phyloP scores from a whole-genome alignment of 2,329 filamentous ascomycete species.

The Salinomyces thailandicus region DNA sequence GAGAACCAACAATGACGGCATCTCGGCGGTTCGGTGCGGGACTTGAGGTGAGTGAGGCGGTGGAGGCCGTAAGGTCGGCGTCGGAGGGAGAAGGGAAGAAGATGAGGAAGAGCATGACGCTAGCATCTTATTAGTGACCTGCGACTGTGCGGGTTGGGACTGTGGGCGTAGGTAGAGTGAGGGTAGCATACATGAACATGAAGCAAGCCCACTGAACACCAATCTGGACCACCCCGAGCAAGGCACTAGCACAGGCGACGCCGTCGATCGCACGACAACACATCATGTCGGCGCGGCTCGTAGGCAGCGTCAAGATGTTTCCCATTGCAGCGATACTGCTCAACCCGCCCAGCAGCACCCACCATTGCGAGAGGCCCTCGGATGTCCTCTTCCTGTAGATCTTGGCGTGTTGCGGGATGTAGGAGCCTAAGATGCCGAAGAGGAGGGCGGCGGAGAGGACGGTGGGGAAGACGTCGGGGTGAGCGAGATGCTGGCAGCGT shows the following conservation, averaged over 20 bases:
- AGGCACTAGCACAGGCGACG: slow-evolving; percentile 72
- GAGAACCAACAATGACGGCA: slow-evolving; percentile 61
- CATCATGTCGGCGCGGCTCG: slow-evolving; percentile 67
- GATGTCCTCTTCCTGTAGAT: slow-evolving; percentile 79
- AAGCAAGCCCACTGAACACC: slow-evolving; percentile 90
- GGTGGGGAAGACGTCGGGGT: slow-evolving; percentile 19
- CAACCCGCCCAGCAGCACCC: slow-evolving; percentile 85
- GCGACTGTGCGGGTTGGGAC: neutral
- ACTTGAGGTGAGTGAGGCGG: slow-evolving; percentile 37
- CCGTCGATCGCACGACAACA: slow-evolving; percentile 76
- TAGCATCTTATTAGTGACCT: slow-evolving; percentile 29
- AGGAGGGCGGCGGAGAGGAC: slow-evolving; percentile 51
- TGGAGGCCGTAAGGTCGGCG: slow-evolving; percentile 26
- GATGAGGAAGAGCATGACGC: slow-evolving; percentile 83
- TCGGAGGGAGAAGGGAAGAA: slow-evolving; percentile 58
- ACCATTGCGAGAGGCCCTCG: slow-evolving; percentile 91
- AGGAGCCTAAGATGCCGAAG: slow-evolving; percentile 80
- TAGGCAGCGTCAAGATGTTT: slow-evolving; percentile 82
- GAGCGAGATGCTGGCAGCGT: slow-evolving; percentile 19
- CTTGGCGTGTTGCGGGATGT: slow-evolving; percentile 86
- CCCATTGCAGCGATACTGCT: slow-evolving; percentile 77
- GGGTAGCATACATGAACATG: slow-evolving; percentile 68
- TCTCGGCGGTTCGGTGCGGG: slow-evolving; percentile 57
- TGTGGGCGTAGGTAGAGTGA: no score
- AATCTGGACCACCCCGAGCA: slow-evolving; percentile 84